A percentile compares a stretch with the other conserved stretches of the same genome.
phyloP scores from a whole-genome alignment of 2,329 filamentous ascomycete genomes.

The Aspergillus uvarum region DNA sequence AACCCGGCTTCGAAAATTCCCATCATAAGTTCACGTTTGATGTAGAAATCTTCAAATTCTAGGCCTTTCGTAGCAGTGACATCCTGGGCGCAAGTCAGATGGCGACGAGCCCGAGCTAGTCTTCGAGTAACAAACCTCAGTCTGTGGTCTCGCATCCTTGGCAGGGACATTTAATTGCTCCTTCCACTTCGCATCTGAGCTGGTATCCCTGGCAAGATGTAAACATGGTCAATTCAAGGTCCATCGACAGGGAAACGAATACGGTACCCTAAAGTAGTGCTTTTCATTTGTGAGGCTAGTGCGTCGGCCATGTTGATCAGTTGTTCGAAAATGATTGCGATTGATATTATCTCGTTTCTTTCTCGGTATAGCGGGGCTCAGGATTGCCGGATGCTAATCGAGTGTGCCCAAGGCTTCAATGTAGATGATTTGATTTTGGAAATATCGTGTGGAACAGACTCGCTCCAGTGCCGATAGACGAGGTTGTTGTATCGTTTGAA shows the following conservation, averaged over 20 bases:
- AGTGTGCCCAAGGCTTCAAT: neutral
- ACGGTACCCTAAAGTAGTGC: slow-evolving; percentile 45
- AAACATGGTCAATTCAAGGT: slow-evolving; percentile 15
- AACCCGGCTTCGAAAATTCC: slow-evolving; percentile 99
- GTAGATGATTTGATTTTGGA: neutral
- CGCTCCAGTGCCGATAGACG: neutral
- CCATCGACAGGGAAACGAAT: slow-evolving; percentile 2
- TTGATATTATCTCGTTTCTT: neutral
- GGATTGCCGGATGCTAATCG: neutral
- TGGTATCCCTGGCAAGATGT: slow-evolving; percentile 35
- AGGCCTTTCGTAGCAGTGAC: slow-evolving; percentile 96
- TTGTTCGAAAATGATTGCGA: slow-evolving; percentile 9
- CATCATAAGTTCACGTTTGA: slow-evolving; percentile 95
- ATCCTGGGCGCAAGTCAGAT: slow-evolving; percentile 61
- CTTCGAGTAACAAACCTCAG: slow-evolving; percentile 41
- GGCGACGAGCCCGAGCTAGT: neutral
- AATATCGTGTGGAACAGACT: neutral
- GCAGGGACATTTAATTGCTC: slow-evolving; percentile 47
- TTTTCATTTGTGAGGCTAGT: slow-evolving; percentile 47
- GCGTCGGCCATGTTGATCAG: slow-evolving; percentile 42
- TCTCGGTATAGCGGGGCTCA: neutral
- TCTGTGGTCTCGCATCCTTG: slow-evolving; percentile 52
- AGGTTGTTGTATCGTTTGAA: neutral
- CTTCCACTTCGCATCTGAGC: slow-evolving; percentile 45
- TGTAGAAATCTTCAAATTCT: slow-evolving; percentile 94